Percentiles rank a stretch among this genome's conserved stretches.
These are phyloP conservation scores for Naganishia liquefaciens DNA, from an alignment of 1,284 basidiomycete genomes.

Conservation along the genomic window DNA sequence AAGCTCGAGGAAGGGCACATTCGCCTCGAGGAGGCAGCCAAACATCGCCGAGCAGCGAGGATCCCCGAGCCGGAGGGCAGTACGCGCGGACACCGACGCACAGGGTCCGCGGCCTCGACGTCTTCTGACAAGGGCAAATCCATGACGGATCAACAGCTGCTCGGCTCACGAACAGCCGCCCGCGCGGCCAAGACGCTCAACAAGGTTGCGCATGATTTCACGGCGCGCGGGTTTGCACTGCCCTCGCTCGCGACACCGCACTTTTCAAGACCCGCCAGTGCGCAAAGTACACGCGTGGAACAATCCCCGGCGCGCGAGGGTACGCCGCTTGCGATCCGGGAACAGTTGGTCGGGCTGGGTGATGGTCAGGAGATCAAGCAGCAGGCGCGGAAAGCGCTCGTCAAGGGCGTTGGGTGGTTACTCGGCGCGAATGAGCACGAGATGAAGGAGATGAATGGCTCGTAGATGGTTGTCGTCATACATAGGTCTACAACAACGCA, in stretches of 20 bases:
- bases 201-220: constrained; percentile 39
- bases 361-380: constrained; percentile 46
- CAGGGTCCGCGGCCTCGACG: constrained; percentile 10
- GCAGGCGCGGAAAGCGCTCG: constrained; percentile 49
- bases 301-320: constrained; percentile 14
- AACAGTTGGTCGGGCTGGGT: constrained; percentile 32
- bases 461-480: neutral
- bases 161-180: constrained; percentile 50
- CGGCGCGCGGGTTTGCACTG: constrained; percentile 23
- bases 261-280: constrained; percentile 12
- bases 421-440: constrained; percentile 52
- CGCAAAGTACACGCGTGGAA: constrained; percentile 5
- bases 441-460: constrained; percentile 35
- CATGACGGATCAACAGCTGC: constrained; percentile 42
- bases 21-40: constrained; percentile 39
- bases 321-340: constrained; percentile 30
- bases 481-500: neutral
- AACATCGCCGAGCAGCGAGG: constrained; percentile 37
- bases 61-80: constrained; percentile 29
- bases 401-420: constrained; percentile 54
- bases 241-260: constrained; percentile 23
- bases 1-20: constrained; percentile 50
- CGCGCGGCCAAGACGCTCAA: constrained; percentile 47
- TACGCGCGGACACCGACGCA: constrained; percentile 18
- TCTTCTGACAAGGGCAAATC: constrained; percentile 2